Base-by-base conservation (phyloP, 306 rosid species). In the Begonia loranthoides region DNA sequence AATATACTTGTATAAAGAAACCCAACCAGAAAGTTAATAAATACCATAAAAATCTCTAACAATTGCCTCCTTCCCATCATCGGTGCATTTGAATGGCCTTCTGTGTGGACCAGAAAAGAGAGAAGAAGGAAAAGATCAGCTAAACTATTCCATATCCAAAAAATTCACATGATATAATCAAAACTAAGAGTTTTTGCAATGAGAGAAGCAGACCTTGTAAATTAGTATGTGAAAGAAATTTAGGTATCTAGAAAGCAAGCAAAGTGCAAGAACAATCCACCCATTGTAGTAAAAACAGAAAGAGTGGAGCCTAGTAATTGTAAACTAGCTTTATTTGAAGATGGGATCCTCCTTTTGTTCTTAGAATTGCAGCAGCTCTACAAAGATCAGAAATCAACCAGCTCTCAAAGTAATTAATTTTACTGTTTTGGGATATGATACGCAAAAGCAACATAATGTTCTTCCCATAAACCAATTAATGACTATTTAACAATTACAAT, bases 291-390 rank as follows among this genome's bases (percentile, higher is more conserved):
- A 90, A 73, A 54, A 82, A 76, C 45, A 83, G 64, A 70, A 80
- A 66, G 54, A 86, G 65, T 12, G 99, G 94, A 52, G 95, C 94
- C 78, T 76, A 69, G 13, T 78, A 87, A 74, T 78, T 86, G 62
- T 72, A 90, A 58, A 78, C 94, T 78, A 92, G 68, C 73, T 92
- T 90, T 96, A 92, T 86, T 49, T 86, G 92, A 69, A 92, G 73
- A 57, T 73, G 60, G n/a, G 75, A 51, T 61, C 88, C 99, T 38
- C 88, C 95, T 66, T 83, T 86, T 52, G 69, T 70, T 70, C 78
- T 74, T 28, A 95, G 97, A 69, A 90, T 85, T 64, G 94, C 80
- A 60, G 94, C 83, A 62, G 97, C 97, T 78, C 99, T 92, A 70
- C 47, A 52, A 21, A 57, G 60, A 24, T 64, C 70, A 73, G 4